phyloP scores from a whole-genome alignment of 176 grass and related monocot species.

The Leersia perrieri region DNA sequence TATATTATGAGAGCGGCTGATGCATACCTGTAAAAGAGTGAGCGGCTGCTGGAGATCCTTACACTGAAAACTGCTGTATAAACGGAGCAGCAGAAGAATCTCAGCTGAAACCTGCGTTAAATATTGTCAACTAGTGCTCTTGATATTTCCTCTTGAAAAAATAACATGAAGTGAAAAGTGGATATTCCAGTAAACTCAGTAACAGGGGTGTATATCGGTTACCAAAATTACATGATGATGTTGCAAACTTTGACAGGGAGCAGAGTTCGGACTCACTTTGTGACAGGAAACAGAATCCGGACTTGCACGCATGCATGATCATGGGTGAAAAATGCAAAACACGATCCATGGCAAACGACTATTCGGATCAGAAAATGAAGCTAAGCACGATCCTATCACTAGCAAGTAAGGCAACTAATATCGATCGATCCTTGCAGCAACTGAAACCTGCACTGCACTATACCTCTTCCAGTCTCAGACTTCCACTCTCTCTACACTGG shows the following conservation, averaged over 20 bases:
- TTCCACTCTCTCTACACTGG: constrained; percentile 20
- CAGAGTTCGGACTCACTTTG: neutral
- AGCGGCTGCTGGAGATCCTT: neutral
- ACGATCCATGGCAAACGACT: constrained; percentile 20
- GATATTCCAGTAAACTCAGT: neutral
- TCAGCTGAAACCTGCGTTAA: neutral
- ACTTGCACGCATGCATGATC: neutral
- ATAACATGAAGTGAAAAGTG: neutral
- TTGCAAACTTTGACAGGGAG: neutral
- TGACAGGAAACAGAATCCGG: constrained; percentile 2
- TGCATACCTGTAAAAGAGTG: neutral
- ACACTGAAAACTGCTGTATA: no score
- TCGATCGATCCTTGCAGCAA: constrained; percentile 7
- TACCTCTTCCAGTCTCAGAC: neutral
- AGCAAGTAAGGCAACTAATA: neutral
- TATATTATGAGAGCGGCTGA: neutral
- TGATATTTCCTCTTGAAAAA: neutral
- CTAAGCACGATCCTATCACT: neutral
- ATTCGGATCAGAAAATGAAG: neutral
- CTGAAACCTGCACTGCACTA: constrained; percentile 22
- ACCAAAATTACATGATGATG: constrained; percentile 31
- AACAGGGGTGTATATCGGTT: neutral
- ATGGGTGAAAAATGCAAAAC: constrained; percentile 31
- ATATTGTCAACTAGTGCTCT: neutral
- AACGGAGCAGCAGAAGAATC: neutral